Evolutionary conservation across 176 grass and related monocot genomes (phyloP), one percentile per base, ranked within the genome.

Genomic region (Oryza glumipatula): DNA sequence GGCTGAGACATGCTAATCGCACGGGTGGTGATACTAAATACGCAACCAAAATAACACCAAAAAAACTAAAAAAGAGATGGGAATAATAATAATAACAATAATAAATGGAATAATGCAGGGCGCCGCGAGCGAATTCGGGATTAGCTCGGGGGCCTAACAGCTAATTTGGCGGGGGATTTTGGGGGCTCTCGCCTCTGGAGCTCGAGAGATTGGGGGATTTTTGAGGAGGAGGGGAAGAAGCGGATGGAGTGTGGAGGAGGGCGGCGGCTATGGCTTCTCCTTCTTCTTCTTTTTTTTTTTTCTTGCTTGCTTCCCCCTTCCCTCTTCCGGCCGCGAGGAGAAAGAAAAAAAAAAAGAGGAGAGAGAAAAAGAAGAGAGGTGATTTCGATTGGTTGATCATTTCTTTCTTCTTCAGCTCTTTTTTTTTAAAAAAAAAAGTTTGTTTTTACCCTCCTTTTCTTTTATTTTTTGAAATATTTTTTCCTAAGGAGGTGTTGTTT

Each of bases 1-100:
- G 87, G 83, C 76, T 51, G 82, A 82, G 90, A 88, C 90, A 92
- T 92, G 85, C 89, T 91, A 81, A 84, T 91, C 76, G 74, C 84
- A 35, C 80, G 60, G 82, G 52, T 69, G 82, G 52, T 69, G 82
- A 78, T 85, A 85, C 77, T 77, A 85, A 88, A 88, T 72, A 91
- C 48, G 61, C 9, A 72, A 39, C 30, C 3, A 17, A 17, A 56
- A 56, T 7, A 5, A 56, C 4, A 49, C 47, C 11, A 12, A 49
- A 49, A 15, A 51, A 47, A 47, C 13, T 36, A 46, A 54, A 38
- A 69, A 11, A 28, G 36, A 15, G 41, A 70, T 4, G 21, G 46
- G 41, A 65, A 33, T 23, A 38, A 36, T 36, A 30, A 26, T 26
- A 26, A 32, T 32, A 32, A 32, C 30, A 32, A 32, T 32, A 38